A percentile compares a stretch with the other conserved stretches of the same genome.
phyloP scores from a whole-genome alignment of 129 eudicot species.

The Pseudognaphalium luteoalbum region DNA sequence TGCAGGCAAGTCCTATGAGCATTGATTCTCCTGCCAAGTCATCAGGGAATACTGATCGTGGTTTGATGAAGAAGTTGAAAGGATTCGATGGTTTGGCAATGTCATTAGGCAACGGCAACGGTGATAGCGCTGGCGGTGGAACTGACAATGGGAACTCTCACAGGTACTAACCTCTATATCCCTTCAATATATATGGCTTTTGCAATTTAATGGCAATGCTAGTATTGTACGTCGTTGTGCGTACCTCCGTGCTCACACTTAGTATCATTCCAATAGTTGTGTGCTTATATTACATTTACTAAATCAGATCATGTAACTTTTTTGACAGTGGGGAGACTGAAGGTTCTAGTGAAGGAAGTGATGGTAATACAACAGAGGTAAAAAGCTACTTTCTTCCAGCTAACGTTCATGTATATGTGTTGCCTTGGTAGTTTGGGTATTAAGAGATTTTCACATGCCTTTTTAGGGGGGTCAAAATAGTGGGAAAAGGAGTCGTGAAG shows the following conservation, averaged over 20 bases:
- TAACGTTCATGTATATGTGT: not conserved
- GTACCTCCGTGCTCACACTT: not conserved
- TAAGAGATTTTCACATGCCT: conserved; percentile 8
- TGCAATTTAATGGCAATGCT: not conserved
- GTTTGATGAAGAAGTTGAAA: conserved; percentile 77
- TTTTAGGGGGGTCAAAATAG: conserved; percentile 56
- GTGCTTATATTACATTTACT: not conserved
- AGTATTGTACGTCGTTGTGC: not conserved
- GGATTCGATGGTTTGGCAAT: conserved; percentile 87
- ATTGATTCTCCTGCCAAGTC: conserved; percentile 83
- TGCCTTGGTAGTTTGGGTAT: conserved; percentile 2
- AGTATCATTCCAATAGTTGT: not conserved
- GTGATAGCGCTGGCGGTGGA: conserved; percentile 53
- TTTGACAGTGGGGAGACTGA: conserved; percentile 76
- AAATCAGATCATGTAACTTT: not conserved
- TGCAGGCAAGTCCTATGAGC: conserved; percentile 72
- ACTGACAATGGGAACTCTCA: conserved; percentile 53
- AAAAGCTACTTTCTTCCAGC: not conserved
- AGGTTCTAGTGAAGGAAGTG: conserved; percentile 92
- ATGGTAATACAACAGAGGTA: conserved; percentile 68
- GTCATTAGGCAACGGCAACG: conserved; percentile 77
- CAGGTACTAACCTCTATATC: conserved; percentile 45
- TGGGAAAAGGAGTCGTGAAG: conserved; percentile 79
- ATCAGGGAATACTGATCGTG: conserved; percentile 62
- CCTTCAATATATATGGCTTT: not conserved